Evolutionary conservation across 129 eudicot species (phyloP), one percentile per base, ranked within the genome.

Genomic region (Ambrosia artemisiifolia): DNA sequence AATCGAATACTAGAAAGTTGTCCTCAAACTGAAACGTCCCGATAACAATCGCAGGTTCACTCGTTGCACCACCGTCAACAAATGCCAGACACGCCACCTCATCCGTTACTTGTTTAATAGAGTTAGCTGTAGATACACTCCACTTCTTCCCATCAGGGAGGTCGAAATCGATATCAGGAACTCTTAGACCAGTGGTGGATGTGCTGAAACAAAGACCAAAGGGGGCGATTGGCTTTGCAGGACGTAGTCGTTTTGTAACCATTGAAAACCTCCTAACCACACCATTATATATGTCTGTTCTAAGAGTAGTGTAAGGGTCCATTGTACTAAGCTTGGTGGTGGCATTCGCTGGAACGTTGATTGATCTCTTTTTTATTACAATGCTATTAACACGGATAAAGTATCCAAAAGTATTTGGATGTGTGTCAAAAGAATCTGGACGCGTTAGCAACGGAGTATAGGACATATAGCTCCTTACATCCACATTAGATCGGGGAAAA

Each of bases 11-110:
- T 56, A 83, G 19, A 49, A 78, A 64, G 71, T 78, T 78, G 36
- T 78, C 76, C 59, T 77, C 80, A 42, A 82, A 28, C 71, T 73
- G 83, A 71, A 46, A 72, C 3, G 81, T 24, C 54, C 85, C 85
- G 12, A 81, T 81, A 42, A 76, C 82, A n/a, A 81, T 71, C 1
- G 78, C 70, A 34, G 55, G 57, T 16, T 72, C 68, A 34, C 67
- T 11, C 12, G 59, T 44, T 13, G 11, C 56, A 30, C 76, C 76
- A 57, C 76, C 76, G 6, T 72, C 76, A 44, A 72, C 68, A 59
- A 72, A 57, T 6, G 68, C 67, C 11, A 72, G 43, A 48, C 76
- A 72, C 43, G 57, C 76, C 33, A 72, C 67, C n/a, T 71, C 56
- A 2, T 46, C 24, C 24, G 75, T 40, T 14, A 71, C 6, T 71